These are phyloP conservation scores for Penicillium roqueforti DNA, from an alignment of 495 filamentous ascomycete genomes.

Conservation along the genomic window DNA sequence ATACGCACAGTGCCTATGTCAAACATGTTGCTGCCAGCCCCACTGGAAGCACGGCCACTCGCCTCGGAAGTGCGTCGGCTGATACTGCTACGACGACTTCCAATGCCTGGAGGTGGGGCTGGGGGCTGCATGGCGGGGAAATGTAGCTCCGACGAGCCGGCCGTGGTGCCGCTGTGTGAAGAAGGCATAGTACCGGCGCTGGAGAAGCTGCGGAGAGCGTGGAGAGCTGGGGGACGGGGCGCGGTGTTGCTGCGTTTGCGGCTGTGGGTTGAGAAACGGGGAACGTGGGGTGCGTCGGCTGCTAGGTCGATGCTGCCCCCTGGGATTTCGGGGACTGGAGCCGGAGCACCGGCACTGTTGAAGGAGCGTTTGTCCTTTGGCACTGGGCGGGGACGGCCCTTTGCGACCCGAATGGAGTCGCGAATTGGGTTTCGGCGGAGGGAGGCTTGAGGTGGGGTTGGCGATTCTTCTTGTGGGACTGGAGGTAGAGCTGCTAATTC, in stretches of 20 bases:
- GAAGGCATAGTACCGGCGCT: conserved; percentile 50
- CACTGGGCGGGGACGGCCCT: conserved; percentile 61
- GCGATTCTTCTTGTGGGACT: conserved; percentile 45
- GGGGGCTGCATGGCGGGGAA: conserved; percentile 18
- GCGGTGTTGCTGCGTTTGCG: conserved; percentile 85
- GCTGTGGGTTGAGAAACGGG: conserved; percentile 68
- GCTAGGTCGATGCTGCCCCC: conserved; percentile 36
- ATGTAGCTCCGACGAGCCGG: conserved; percentile 59
- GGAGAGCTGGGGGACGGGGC: conserved; percentile 57
- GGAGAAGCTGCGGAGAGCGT: conserved; percentile 66
- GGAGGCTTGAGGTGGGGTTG: conserved; percentile 33
- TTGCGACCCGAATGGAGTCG: conserved; percentile 87
- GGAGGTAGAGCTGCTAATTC: conserved; percentile 57
- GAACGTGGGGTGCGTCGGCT: conserved; percentile 78
- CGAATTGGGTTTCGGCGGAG: conserved; percentile 66
- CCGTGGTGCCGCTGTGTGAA: conserved; percentile 37
- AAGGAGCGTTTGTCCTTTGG: conserved; percentile 43
- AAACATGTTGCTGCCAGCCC: conserved; percentile 42
- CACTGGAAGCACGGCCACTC: conserved; percentile 29
- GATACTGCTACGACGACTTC: conserved; percentile 41
- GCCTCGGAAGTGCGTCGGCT: conserved; percentile 42
- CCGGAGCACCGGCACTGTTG: conserved; percentile 22
- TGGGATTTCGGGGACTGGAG: conserved; percentile 36
- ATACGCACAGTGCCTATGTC: conserved; percentile 88
- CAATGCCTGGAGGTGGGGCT: conserved; percentile 18